Evolutionary conservation across 352 stramenopile genomes (phyloP), one percentile per base, ranked within the genome.

Genomic region (Phytophthora melonis): DNA sequence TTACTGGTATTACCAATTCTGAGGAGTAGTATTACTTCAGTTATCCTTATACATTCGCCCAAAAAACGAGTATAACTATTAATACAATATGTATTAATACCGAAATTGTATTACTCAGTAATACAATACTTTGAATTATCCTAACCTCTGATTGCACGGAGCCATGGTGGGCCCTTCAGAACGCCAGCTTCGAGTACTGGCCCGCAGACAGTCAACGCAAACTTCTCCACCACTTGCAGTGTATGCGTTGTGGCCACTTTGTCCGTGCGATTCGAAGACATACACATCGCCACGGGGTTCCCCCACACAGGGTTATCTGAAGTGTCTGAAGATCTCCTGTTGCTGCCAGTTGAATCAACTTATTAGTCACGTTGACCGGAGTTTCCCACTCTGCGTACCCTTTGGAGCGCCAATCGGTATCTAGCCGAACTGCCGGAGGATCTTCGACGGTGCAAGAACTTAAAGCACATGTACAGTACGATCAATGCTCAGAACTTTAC

Each of bases 301-400:
- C 53, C 54, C 64, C 64, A 74, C 19, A 75, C 0, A 8, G 61
- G 62, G 27, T 58, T 3, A 77, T 41, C 25, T 66, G 18, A 3
- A 73, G 30, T 3, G 55, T 52, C n/a, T 67, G 58, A 11, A 73
- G 53, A 5, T 73, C 53, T 8, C 64, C 64, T 18, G n/a, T 73
- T 10, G 49, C 14, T 5, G 70, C 25, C 4, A 77, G 55, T 23
- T 69, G 53, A 0, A 39, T 56, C 6, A 69, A 43, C 9, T 72
- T 70, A 3, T 67, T 58, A 0, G 57, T 70, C 58, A 66, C 39
- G 18, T 72, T 66, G 16, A n/a, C 39, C 11, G 56, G 60, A 3
- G 32, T 43, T n/a, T 30, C 2, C 66, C 65, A 75, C 32, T 71
- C 60, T 1, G n/a, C 25, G 25, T n/a, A 50, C 55, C 1, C 30